Evolutionary conservation across 768 basidiomycete genomes (phyloP).

Genomic region (Podaxis pistillaris): DNA sequence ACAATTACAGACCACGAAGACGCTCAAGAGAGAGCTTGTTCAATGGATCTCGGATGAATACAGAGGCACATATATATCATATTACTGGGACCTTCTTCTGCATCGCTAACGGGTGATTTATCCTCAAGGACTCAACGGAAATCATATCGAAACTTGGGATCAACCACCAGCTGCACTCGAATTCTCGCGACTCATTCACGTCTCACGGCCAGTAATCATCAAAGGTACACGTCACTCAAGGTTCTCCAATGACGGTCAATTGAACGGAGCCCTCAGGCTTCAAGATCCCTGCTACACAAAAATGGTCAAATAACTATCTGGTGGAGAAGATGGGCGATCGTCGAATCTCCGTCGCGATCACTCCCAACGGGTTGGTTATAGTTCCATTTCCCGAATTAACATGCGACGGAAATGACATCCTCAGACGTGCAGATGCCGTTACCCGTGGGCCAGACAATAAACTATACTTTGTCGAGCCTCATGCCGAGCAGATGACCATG

Average conservation of each 20-base stretch:
- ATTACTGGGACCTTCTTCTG: background rate
- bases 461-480: conserved; percentile 77
- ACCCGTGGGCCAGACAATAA: conserved; percentile 48
- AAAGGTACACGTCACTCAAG: conserved; percentile 41
- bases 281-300: conserved; percentile 41
- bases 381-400: background rate
- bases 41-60: conserved; percentile 41
- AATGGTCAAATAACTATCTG: conserved; percentile 72
- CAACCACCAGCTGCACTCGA: conserved; percentile 63
- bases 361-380: conserved; percentile 74
- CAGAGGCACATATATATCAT: conserved; percentile 31
- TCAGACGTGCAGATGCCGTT: conserved; percentile 77
- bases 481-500: conserved; percentile 68
- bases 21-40: conserved; percentile 10
- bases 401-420: conserved; percentile 15
- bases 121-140: conserved; percentile 57
- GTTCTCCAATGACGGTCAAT: background rate
- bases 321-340: conserved; percentile 49
- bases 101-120: background rate
- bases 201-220: conserved; percentile 74
- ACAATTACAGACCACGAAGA: background rate
- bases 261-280: conserved; percentile 37
- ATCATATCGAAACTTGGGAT: conserved; percentile 46
- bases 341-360: conserved; percentile 71
- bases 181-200: conserved; percentile 64